Evolutionary conservation across 2,329 filamentous ascomycete genomes (phyloP).

Genomic region (Hypocreales sp.): DNA sequence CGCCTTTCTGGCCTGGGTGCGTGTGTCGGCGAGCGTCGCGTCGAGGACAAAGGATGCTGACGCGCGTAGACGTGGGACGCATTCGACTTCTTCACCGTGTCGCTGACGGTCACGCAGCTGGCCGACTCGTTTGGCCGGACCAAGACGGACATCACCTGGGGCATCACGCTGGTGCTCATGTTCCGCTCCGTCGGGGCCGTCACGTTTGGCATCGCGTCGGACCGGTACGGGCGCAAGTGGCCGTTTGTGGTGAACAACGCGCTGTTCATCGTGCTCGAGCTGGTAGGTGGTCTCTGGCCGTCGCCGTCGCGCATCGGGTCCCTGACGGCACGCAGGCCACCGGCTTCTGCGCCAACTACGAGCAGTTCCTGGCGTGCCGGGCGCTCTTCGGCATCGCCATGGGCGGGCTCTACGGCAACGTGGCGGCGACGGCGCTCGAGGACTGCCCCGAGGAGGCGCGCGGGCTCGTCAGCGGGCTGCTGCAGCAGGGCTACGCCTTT

Average conservation of each 20-base stretch:
- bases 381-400: conserved; percentile 68
- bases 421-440: conserved; percentile 64
- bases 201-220: conserved; percentile 36
- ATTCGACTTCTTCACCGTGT: conserved; percentile 53
- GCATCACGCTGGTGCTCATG: conserved; percentile 48
- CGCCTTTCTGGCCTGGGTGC: conserved; percentile 40
- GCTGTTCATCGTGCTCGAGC: conserved; percentile 55
- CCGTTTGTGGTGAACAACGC: conserved; percentile 64
- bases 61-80: conserved; percentile 40
- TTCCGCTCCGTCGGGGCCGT: conserved; percentile 40
- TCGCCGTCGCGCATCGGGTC: too few relatives aligned
- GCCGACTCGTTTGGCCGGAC: conserved; percentile 33
- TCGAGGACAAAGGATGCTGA: not conserved
- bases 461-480: conserved; percentile 59
- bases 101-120: conserved; percentile 39
- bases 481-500: conserved; percentile 57
- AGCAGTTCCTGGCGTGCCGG: conserved; percentile 58
- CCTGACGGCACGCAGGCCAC: conserved; percentile 43
- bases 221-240: conserved; percentile 48
- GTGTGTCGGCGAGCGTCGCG: conserved; percentile 4
- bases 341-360: conserved; percentile 52
- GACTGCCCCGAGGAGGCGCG: conserved; percentile 53
- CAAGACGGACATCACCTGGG: conserved; percentile 46
- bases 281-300: too few relatives aligned
- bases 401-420: conserved; percentile 69